These are phyloP conservation scores for Floccularia luteovirens DNA, from an alignment of 768 basidiomycete genomes.

Conservation along the genomic window DNA sequence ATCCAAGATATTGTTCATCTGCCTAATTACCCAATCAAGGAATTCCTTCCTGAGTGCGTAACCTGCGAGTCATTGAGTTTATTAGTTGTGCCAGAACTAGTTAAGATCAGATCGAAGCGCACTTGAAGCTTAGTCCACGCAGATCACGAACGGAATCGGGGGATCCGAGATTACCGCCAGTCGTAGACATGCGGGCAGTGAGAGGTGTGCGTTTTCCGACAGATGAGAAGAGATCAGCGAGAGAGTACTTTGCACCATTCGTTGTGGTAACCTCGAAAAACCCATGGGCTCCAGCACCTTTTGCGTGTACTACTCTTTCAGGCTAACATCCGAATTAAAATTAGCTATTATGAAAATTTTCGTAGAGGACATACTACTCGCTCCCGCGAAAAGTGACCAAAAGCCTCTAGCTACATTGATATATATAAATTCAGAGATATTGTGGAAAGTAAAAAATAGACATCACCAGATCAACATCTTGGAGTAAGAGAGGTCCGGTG, in stretches of 20 bases:
- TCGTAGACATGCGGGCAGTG: slow-evolving; percentile 46
- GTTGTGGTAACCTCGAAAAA: slow-evolving; percentile 47
- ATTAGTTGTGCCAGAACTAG: too few relatives aligned
- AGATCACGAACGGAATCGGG: slow-evolving; percentile 43
- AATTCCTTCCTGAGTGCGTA: slow-evolving; percentile 29
- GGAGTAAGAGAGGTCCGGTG: background rate
- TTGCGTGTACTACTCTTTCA: slow-evolving; percentile 26
- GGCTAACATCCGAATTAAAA: slow-evolving; percentile 13
- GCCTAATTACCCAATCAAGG: slow-evolving; percentile 14
- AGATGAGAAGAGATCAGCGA: slow-evolving; percentile 21
- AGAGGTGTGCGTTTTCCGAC: slow-evolving; percentile 22
- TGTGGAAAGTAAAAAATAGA: too few relatives aligned
- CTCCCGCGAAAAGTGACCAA: too few relatives aligned
- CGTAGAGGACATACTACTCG: background rate
- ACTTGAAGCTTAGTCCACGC: slow-evolving; percentile 45
- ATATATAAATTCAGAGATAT: too few relatives aligned
- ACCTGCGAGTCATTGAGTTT: too few relatives aligned
- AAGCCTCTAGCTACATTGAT: too few relatives aligned
- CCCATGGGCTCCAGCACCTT: slow-evolving; percentile 39
- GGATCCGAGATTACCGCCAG: slow-evolving; percentile 40
- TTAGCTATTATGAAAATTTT: background rate
- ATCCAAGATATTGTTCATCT: background rate
- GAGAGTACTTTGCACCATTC: slow-evolving; percentile 21
- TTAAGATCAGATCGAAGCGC: slow-evolving; percentile 15
- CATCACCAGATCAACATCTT: background rate